Base-by-base conservation (phyloP, 257 asterid genomes). In the Knoxia roxburghii region DNA sequence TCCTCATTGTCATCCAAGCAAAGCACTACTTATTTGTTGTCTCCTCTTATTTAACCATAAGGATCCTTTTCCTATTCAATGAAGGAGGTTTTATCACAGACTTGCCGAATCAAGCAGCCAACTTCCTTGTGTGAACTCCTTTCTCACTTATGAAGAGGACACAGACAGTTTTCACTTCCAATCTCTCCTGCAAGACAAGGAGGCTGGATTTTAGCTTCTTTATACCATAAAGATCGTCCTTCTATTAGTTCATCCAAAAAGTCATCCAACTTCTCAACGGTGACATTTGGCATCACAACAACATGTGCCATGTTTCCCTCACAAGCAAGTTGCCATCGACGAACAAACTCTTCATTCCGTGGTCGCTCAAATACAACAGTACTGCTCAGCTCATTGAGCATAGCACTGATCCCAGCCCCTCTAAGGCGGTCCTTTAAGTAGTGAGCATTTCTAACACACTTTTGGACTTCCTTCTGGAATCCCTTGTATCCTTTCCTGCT, bases 291-390 rank as follows among this genome's bases (percentile, higher is more conserved):
- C 97, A 92, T 92, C 61, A 92, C 97, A 21, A 89, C 86, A 65
- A 87, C 80, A 54, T 93, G 97, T 11, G 99, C 94, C 90, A 93
- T 88, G 67, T 86, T 84, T 63, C 96, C 86, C 80, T 93, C 95
- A 48, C 97, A 90, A 33, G 99, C 99, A 23, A 93, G 94, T 65
- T 93, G 99, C 97, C 99, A 93, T 17, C 85, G 84, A 8, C 96
- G 93, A 61, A 93, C 95, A 78, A 93, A 93, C 66, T 82, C 95
- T 75, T 82, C 97, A 61, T 88, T 90, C 5, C 61, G 82, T n/a
- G 99, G 99, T 35, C 99, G 81, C 73, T 90, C 97, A 79, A 93
- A 90, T 72, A 93, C 96, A 32, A 93, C 97, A 0, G 99, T 90
- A 69, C 99, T 90, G 82, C 99, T 93, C 64, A 93, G 83, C 75